A percentile compares a stretch with the other conserved stretches of the same genome.
Evolutionary conservation across 1,139 yeast genomes (phyloP).

Genomic region (Scheffersomyces insectosa): DNA sequence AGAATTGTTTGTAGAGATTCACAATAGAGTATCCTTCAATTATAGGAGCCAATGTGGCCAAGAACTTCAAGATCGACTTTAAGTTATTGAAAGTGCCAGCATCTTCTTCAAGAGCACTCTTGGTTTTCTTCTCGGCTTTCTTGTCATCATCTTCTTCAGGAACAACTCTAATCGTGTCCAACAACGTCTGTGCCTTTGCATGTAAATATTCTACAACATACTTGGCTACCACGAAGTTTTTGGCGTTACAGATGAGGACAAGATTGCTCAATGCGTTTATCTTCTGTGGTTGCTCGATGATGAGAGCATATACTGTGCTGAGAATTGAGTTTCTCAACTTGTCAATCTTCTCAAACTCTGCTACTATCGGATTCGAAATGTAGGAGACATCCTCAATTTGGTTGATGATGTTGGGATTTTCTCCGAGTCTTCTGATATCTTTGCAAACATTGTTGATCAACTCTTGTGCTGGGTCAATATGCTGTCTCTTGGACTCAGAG

Average conservation of each 20-base stretch:
- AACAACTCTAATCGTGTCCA: constrained; percentile 28
- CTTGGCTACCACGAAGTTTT: constrained; percentile 67
- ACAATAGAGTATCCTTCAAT: constrained; percentile 54
- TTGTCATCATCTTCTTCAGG: background rate
- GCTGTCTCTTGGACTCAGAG: constrained; percentile 34
- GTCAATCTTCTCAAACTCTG: constrained; percentile 68
- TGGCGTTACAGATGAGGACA: constrained; percentile 66
- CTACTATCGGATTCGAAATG: constrained; percentile 64
- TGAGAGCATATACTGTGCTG: constrained; percentile 65
- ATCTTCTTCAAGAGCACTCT: constrained; percentile 24
- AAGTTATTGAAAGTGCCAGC: constrained; percentile 73
- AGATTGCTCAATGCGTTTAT: constrained; percentile 70
- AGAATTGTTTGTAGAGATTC: constrained; percentile 53
- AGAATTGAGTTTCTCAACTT: constrained; percentile 60
- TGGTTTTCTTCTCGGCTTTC: constrained; percentile 1
- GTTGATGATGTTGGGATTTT: constrained; percentile 49
- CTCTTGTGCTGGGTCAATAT: constrained; percentile 44
- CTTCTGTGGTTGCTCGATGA: constrained; percentile 90
- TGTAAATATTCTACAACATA: constrained; percentile 71
- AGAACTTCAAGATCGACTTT: constrained; percentile 69
- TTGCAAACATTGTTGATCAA: constrained; percentile 45
- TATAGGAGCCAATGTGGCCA: constrained; percentile 65
- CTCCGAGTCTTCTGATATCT: constrained; percentile 69
- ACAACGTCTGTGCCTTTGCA: constrained; percentile 55
- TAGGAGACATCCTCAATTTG: constrained; percentile 69